Percentiles rank a stretch among this genome's conserved stretches.
Evolutionary conservation across 805 yeast genomes (phyloP).

Genomic region (Millerozyma acaciae): DNA sequence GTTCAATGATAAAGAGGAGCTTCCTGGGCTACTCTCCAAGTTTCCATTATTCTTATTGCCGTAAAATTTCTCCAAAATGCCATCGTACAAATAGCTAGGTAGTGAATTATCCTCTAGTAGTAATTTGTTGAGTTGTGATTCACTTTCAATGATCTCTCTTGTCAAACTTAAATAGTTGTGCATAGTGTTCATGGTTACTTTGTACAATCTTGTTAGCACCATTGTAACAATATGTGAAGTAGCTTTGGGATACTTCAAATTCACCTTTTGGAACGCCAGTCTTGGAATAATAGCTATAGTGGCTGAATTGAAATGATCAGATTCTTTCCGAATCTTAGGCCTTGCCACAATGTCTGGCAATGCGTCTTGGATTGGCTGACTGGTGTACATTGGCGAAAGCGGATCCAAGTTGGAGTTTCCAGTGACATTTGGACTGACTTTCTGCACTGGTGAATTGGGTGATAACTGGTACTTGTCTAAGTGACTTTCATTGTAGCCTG

Average conservation of each 20-base stretch:
- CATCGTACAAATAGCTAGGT: constrained; percentile 63
- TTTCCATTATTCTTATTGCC: constrained; percentile 2
- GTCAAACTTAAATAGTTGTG: constrained; percentile 85
- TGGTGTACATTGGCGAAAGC: not conserved
- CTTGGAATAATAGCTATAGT: constrained; percentile 92
- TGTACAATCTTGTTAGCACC: constrained; percentile 77
- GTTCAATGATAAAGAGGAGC: constrained; percentile 11
- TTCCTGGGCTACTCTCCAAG: not conserved
- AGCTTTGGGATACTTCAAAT: constrained; percentile 75
- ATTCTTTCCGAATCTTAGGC: constrained; percentile 40
- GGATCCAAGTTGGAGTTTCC: constrained; percentile 3
- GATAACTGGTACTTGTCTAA: constrained; percentile 9
- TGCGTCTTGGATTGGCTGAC: not conserved
- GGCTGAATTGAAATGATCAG: constrained; percentile 33
- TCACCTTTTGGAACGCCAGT: constrained; percentile 70
- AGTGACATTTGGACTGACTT: constrained; percentile 2
- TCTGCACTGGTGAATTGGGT: constrained; percentile 1
- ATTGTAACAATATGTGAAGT: constrained; percentile 93
- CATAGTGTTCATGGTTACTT: constrained; percentile 89
- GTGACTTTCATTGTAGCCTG: constrained; percentile 7
- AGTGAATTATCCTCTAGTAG: constrained; percentile 25
- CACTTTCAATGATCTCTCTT: constrained; percentile 74
- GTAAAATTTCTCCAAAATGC: constrained; percentile 43
- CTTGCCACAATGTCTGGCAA: constrained; percentile 58
- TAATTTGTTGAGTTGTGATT: constrained; percentile 53